These are phyloP conservation scores for Jamesozyma jinghongensis DNA, from an alignment of 805 yeast genomes.

Conservation along the genomic window DNA sequence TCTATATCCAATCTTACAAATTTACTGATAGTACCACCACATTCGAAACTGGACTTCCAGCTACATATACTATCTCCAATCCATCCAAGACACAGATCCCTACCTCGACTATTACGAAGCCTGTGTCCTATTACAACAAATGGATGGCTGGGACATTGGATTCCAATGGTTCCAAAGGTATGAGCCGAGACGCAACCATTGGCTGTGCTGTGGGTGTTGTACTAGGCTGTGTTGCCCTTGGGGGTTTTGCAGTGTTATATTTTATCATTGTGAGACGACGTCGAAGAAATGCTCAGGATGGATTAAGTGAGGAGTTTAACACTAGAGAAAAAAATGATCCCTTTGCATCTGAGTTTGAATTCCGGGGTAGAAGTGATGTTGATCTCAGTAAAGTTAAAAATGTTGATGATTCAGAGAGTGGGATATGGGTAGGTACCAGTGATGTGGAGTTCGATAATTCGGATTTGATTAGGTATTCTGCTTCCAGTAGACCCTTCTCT, in stretches of 20 bases:
- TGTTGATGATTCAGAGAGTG: too few species aligned
- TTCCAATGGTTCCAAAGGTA: not conserved
- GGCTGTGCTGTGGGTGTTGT: conserved; percentile 4
- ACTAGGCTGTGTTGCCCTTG: not conserved
- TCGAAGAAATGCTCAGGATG: not conserved
- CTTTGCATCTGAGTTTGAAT: conserved; percentile 4
- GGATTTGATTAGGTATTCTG: too few species aligned
- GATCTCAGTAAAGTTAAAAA: too few species aligned
- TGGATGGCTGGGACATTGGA: conserved; percentile 4
- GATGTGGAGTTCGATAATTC: too few species aligned
- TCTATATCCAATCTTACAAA: conserved; percentile 12
- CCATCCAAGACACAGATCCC: conserved; percentile 1
- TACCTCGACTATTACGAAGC: not conserved
- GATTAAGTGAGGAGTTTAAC: too few species aligned
- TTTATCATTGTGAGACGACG: not conserved
- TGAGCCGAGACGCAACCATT: not conserved
- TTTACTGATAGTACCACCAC: conserved; percentile 15
- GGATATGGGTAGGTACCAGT: too few species aligned
- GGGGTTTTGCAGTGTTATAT: not conserved
- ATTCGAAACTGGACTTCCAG: conserved; percentile 12
- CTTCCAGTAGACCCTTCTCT: too few species aligned
- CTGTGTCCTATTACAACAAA: conserved; percentile 3
- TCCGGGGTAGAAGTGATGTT: not conserved
- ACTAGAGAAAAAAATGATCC: conserved; percentile 1
- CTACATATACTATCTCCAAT: not conserved